Evolutionary conservation across 257 asterid species (phyloP), one percentile per base, ranked within the genome.

Genomic region (Solanum ahanhuiri): DNA sequence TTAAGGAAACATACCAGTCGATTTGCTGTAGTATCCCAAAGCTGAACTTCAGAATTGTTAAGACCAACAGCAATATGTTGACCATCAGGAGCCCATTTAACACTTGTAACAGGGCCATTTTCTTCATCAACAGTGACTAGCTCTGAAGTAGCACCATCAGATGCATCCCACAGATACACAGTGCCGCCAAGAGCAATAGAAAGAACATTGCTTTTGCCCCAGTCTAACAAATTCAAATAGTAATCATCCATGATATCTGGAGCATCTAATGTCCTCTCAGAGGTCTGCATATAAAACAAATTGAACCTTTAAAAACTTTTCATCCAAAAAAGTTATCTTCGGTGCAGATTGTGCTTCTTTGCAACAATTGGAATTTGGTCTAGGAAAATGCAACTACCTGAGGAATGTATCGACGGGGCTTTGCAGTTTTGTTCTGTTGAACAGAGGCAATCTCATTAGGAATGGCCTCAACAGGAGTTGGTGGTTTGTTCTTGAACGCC

Each of bases 21-120:
- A 87, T 94, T 93, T 35, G 98, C 85, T 4, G 98, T 86, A 9
- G 98, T 87, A 90, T 96, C 99, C 99, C 98, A 96, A 83, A 96
- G 93, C 93, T 95, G 99, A 57, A 95, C 96, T 15, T 94, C 97
- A 2, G 98, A 95, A 88, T 92, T 95, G 89, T 95, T 95, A 79
- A 94, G 85, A 45, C 98, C 99, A 87, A 96, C 92, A 64, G 98
- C 97, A 39, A 93, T 85, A 77, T 96, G 97, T 81, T 85, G 91
- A 22, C 98, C 99, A 45, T 96, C 98, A 30, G 99, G 99, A 86
- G 98, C 99, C 98, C 98, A 96, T 88, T 91, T 95, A 69, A 96
- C 93, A 77, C 99, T 96, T 3, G 98, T 93, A 57, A 95, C 94
- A 0, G 98, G 98, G 30, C 99, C 99, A 87, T 83, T 85, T 85